Evolutionary conservation across 148 eudicot species (phyloP), one percentile per base, ranked within the genome.

Genomic region (Vaccinium corymbosum): DNA sequence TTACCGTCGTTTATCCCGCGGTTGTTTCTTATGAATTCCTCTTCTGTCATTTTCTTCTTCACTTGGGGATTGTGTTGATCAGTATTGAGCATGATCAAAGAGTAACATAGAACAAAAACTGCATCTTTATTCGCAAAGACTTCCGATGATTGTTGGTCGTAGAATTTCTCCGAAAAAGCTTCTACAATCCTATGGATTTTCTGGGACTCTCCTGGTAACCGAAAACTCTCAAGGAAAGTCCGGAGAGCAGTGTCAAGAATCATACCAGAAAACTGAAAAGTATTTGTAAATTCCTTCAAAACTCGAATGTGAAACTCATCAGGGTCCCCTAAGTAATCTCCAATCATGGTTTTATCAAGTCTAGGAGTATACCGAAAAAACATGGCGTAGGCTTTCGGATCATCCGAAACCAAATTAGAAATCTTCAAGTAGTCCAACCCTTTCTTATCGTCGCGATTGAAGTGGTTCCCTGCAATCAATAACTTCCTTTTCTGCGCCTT

Each of bases 41-140:
- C 99, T 84, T 97, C 99, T 1, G 99, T 93, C 99, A 97, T 97
- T 84, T 97, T 97, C 86, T 93, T 97, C 92, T 97, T 97, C 25
- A 97, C 99, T 81, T 97, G 99, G 8, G 98, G 98, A 75, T 97
- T 97, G 78, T 97, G 98, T 56, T 93, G 98, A 85, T 97, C 99
- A 6, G 99, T 97, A 89, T 97, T 97, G 71, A 97, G 88, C 99
- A 97, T 97, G 76, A 97, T 95, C 50, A 97, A 81, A 22, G 98
- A 97, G 62, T 97, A 97, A 78, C 98, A 93, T 16, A 97, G 89
- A 38, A 97, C 86, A 57, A 87, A 86, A 19, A 91, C 98, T 9
- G 94, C 89, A 77, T 97, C 98, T 78, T 94, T 93, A 84, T 91
- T 91, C 22, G 89, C 98, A 76, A 94, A 94, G 2, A 90, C 56